Evolutionary conservation across 257 asterid species (phyloP), one percentile per base, ranked within the genome.

Genomic region (Fraxinus excelsior): DNA sequence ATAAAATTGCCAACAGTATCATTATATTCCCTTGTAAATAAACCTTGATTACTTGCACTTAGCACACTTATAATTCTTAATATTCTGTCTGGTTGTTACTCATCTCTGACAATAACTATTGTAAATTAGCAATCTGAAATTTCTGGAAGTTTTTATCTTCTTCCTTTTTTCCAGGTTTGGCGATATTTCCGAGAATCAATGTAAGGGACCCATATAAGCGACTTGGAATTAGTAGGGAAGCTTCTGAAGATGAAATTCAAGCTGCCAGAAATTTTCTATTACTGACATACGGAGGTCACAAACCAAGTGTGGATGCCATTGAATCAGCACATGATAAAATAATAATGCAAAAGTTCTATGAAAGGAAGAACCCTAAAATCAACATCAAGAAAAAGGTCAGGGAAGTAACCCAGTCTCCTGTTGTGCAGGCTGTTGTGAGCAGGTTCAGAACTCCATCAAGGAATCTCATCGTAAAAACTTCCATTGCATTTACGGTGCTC

Each of bases 281-380:
- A 80, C 96, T 89, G 84, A 87, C 90, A 80, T 91, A 92, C 65
- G 94, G 89, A 2, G 88, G 88, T 37, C 97, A 96, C 87, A 89
- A 93, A 78, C 94, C 97, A 70, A 94, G 99, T 76, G 84, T 92
- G 38, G 98, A 93, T 84, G 93, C 99, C 12, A 96, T 96, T 76
- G 99, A 96, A 78, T 85, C 96, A 64, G 98, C 99, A 10, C 98
- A 96, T 68, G 94, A 96, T 85, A 94, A 91, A 77, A 96, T 96
- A 76, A 93, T 96, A 73, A 96, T 93, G 99, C 98, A 94, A 80
- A 85, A 94, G 85, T 94, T 96, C 75, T 74, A 92, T 32, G 99
- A 93, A 21, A 89, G 99, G 85, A 96, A 83, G 88, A 93, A 92
- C 78, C 98, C 99, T 23, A 96, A 96, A 86, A 80, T 96, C 77